Evolutionary conservation across 495 filamentous ascomycete species (phyloP), one percentile per base, ranked within the genome.

Genomic region (Jackrogersella multiformis): DNA sequence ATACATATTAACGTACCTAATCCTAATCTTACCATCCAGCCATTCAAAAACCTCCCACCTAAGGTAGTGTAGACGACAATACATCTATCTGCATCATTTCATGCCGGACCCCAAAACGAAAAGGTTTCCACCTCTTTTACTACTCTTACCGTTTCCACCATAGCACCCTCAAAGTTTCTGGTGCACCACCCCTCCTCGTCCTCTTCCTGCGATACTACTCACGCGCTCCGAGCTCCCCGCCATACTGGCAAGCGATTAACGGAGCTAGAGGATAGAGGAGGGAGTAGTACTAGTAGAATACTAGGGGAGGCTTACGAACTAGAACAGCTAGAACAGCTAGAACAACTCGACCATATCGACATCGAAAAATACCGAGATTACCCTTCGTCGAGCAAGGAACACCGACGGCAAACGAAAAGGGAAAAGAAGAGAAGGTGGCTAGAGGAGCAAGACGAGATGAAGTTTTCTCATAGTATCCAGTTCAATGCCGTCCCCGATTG

Each of bases 401-500:
- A 52, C 30, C 41, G 70, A 51, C 63, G 71, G 39, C 63, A 75
- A 66, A 57, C 68, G 8, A 82, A 78, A 73, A 75, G 77, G n/a
- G 77, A 75, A 48, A 76, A 77, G 66, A 86, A 87, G 78, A 80
- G 78, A 68, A 70, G 77, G 49, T 81, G 84, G 80, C 83, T 89
- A 41, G 83, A 85, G 61, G 76, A 86, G 74, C 85, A 80, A 54
- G 87, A 88, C 89, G 92, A 93, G 66, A 99, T 99, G 95, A 98
- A 97, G 87, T 99, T 99, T 84, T 97, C 95, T 49, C 95, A 98
- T 75, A 98, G 96, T 79, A 88, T 99, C 68, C 95, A 99, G 81
- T 99, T 99, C 80, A 99, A 99, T 79, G 93, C 95, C 57, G 96
- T 99, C 58, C 95, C 96, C 18, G 95, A 99, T 75, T 99, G 95